These are phyloP conservation scores for Guyanaporus albipodus DNA, from an alignment of 768 basidiomycete genomes.

Conservation along the genomic window DNA sequence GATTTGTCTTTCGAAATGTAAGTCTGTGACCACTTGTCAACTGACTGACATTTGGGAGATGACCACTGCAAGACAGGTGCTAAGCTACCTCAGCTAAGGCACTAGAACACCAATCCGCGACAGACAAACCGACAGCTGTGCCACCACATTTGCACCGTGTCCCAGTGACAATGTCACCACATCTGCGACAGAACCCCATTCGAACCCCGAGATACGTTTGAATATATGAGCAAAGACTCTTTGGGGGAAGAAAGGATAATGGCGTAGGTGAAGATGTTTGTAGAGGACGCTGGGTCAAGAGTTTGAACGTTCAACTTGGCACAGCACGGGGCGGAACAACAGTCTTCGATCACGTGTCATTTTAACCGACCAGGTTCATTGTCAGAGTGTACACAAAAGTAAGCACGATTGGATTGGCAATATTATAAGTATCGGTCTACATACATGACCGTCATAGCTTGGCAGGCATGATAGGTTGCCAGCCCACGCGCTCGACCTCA, in stretches of 20 bases:
- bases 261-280: not conserved
- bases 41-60: slow-evolving; percentile 37
- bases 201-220: not conserved
- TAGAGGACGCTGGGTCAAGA: slow-evolving; percentile 2
- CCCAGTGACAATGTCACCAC: slow-evolving; percentile 75
- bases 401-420: not conserved
- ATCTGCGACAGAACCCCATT: slow-evolving; percentile 86
- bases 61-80: slow-evolving; percentile 69
- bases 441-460: slow-evolving; percentile 22
- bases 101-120: not conserved
- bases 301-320: slow-evolving; percentile 2
- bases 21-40: slow-evolving; percentile 79
- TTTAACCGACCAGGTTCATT: too few species aligned
- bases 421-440: not conserved
- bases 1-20: slow-evolving; percentile 59
- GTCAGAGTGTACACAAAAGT: too few species aligned
- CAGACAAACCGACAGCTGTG: slow-evolving; percentile 64
- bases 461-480: slow-evolving; percentile 43
- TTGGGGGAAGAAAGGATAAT: not conserved
- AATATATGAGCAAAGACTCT: too few species aligned
- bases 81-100: slow-evolving; percentile 28
- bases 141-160: slow-evolving; percentile 80
- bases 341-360: slow-evolving; percentile 16
- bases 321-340: slow-evolving; percentile 9
- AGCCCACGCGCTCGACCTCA: slow-evolving; percentile 63